These are phyloP conservation scores for Phytophthora pisi DNA, from an alignment of 352 stramenopile genomes.

Conservation along the genomic window DNA sequence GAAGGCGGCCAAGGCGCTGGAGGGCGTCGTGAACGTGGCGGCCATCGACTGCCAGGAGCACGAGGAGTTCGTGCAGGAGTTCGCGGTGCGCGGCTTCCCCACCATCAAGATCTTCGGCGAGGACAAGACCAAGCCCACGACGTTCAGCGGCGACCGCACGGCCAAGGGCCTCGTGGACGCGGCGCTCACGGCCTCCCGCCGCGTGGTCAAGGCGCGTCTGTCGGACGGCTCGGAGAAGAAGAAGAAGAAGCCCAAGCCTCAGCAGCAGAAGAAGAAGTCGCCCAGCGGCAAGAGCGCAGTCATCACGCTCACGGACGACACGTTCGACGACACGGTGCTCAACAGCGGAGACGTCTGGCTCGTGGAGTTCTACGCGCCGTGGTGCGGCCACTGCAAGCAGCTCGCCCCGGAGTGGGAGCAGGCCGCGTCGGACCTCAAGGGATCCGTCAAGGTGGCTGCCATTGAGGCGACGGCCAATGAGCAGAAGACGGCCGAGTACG, in stretches of 20 bases:
- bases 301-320: conserved; percentile 90
- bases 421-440: conserved; percentile 86
- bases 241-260: conserved; percentile 35
- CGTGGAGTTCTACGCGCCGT: conserved; percentile 96
- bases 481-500: conserved; percentile 84
- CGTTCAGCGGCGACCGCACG: conserved; percentile 84
- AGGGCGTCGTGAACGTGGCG: conserved; percentile 91
- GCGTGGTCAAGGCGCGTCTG: conserved; percentile 83
- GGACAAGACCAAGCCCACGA: conserved; percentile 76
- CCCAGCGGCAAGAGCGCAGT: conserved; percentile 69
- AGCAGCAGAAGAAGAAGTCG: conserved; percentile 54
- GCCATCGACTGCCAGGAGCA: conserved; percentile 86
- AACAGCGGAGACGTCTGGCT: conserved; percentile 93
- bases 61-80: conserved; percentile 85
- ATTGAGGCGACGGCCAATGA: conserved; percentile 94
- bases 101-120: conserved; percentile 95
- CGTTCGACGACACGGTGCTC: conserved; percentile 91
- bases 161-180: conserved; percentile 88
- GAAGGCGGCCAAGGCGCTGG: conserved; percentile 88
- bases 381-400: conserved; percentile 95
- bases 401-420: conserved; percentile 93
- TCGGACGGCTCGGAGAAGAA: conserved; percentile 65
- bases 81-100: conserved; percentile 91
- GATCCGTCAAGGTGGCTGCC: conserved; percentile 90
- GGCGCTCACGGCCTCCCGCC: conserved; percentile 66